Evolutionary conservation across 768 basidiomycete genomes (phyloP), one percentile per base, ranked within the genome.

Genomic region (Calocybe gangraenosa): DNA sequence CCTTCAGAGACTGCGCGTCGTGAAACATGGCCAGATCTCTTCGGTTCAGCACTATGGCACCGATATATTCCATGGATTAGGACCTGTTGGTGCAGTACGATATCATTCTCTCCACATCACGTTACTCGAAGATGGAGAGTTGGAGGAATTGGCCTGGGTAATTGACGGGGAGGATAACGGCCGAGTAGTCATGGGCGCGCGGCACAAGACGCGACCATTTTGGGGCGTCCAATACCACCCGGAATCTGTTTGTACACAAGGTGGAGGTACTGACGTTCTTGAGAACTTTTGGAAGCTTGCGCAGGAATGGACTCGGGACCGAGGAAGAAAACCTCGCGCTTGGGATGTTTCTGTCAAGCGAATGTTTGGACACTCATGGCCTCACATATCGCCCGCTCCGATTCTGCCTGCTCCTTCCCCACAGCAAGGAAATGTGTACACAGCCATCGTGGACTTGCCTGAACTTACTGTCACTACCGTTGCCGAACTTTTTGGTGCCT

Each of bases 151-250:
- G 10, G 90, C 84, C 13, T 90, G 86, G 85, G 67, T 81, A 7
- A 67, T 83, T 36, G 87, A 91, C 51, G 78, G 69, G 18, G 65
- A 65, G 18, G 84, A 82, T 42, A 81, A 87, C 48, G 84, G 83
- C 5, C 69, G 55, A 35, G 81, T 89, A 17, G 69, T 88, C 37
- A 92, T 92, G 89, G 87, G 81, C 32, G 65, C 76, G 20, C 75
- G 73, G 51, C 90, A 92, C 58, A 69, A 51, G 40, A 62, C 54
- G 18, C 75, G 71, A 48, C 89, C 90, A 3, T 87, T 89, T 56
- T 92, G 86, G 84, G 88, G 85, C 3, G 90, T 92, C 18, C 90
- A 92, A 57, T 92, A 92, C 59, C 90, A 92, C 59, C 90, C 90
- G 5, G 90, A 92, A 58, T 92, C 89, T 3, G 78, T 86, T 3